Evolutionary conservation across 1,284 basidiomycete species (phyloP).

Genomic region (Ceratobasidium sp.): DNA sequence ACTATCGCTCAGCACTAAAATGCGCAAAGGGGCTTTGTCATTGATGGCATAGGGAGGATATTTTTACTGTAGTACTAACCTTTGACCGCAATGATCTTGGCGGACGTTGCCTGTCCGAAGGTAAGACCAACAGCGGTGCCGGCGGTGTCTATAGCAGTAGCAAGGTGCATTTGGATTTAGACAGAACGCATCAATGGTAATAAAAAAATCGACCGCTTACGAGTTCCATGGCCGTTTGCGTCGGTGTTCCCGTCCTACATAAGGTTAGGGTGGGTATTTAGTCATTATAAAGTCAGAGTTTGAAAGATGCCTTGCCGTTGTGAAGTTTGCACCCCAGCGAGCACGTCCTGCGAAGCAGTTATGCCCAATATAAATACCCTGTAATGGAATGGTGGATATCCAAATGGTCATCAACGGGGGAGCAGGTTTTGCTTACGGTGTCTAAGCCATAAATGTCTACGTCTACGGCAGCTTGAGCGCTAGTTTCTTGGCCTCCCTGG

Average conservation of each 20-base stretch:
- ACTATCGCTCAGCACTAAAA: background rate
- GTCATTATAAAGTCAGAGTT: background rate
- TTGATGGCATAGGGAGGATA: background rate
- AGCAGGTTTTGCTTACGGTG: conserved; percentile 14
- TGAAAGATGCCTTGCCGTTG: background rate
- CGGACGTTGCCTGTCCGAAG: conserved; percentile 96
- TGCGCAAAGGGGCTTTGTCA: no score
- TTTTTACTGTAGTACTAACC: conserved; percentile 55
- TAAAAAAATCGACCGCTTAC: background rate
- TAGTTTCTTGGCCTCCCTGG: background rate
- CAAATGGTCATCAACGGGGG: background rate
- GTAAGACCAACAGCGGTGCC: conserved; percentile 66
- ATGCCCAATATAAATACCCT: conserved; percentile 5
- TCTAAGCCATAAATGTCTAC: conserved; percentile 47
- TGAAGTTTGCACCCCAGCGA: conserved; percentile 36
- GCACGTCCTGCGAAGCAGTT: conserved; percentile 18
- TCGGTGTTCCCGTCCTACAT: conserved; percentile 1
- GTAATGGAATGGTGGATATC: background rate
- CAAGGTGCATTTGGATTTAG: background rate
- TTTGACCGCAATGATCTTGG: conserved; percentile 95
- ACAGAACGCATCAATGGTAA: background rate
- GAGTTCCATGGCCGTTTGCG: conserved; percentile 44
- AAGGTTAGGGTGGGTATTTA: no score
- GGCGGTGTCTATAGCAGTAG: conserved; percentile 49
- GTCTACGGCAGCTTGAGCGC: background rate